These are phyloP conservation scores for Dothideomycetes sp. DNA, from an alignment of 2,329 filamentous ascomycete genomes.

Conservation along the genomic window DNA sequence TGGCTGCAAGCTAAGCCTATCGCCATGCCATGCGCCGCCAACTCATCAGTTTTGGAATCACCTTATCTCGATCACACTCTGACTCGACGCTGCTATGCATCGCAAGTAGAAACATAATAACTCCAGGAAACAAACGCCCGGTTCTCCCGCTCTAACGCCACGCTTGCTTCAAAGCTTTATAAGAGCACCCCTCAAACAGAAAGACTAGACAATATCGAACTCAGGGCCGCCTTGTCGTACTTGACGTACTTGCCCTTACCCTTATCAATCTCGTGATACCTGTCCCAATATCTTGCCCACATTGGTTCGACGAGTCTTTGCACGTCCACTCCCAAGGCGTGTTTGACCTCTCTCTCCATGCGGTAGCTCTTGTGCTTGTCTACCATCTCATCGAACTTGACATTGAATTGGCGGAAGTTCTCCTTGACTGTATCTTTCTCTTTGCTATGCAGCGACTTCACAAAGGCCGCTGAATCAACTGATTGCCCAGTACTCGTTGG, in stretches of 20 bases:
- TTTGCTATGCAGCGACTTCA: conserved; percentile 75
- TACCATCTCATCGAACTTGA: conserved; percentile 80
- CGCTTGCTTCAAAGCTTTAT: conserved; percentile 4
- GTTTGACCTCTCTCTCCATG: conserved; percentile 86
- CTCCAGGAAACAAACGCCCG: conserved; percentile 1
- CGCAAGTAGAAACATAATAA: not conserved
- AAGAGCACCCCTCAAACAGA: conserved; percentile 5
- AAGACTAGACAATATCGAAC: conserved; percentile 38
- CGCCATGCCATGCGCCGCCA: no score
- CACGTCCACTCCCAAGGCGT: conserved; percentile 70
- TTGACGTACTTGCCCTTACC: conserved; percentile 97
- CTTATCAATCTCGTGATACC: conserved; percentile 96
- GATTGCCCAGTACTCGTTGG: conserved; percentile 56
- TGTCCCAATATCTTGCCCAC: conserved; percentile 91
- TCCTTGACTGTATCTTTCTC: conserved; percentile 95
- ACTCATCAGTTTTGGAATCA: no score
- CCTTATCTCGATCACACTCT: no score
- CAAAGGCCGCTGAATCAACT: conserved; percentile 68
- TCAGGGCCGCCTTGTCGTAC: conserved; percentile 79
- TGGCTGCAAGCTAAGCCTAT: not conserved
- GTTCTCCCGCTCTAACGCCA: conserved; percentile 6
- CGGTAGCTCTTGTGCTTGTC: conserved; percentile 67
- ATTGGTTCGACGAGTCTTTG: conserved; percentile 87
- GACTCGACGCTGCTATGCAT: no score
- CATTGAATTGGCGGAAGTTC: conserved; percentile 89